These are phyloP conservation scores for Pichia sporocuriosa DNA, from an alignment of 805 yeast species.

Conservation along the genomic window DNA sequence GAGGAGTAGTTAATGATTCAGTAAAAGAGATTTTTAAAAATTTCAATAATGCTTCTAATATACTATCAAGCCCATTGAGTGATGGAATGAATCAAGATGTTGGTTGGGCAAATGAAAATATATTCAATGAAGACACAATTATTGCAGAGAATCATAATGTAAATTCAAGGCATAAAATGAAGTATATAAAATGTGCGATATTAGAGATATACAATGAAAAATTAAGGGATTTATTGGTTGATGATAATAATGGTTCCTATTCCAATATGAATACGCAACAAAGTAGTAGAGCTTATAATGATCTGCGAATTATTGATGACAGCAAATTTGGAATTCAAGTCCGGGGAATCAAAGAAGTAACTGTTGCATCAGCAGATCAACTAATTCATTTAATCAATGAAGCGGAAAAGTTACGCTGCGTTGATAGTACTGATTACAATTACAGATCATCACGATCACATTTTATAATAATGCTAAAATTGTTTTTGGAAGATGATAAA, in stretches of 20 bases:
- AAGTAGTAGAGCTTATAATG: constrained; percentile 30
- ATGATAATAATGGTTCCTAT: constrained; percentile 18
- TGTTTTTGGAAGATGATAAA: constrained; percentile 32
- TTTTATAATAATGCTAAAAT: constrained; percentile 69
- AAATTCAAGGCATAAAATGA: constrained; percentile 9
- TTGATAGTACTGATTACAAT: constrained; percentile 87
- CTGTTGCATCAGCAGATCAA: constrained; percentile 51
- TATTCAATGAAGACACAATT: constrained; percentile 18
- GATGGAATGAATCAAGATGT: constrained; percentile 10
- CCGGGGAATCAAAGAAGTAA: constrained; percentile 61
- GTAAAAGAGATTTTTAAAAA: constrained; percentile 52
- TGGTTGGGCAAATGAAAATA: constrained; percentile 13
- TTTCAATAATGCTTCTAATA: constrained; percentile 14
- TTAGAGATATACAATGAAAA: constrained; percentile 85
- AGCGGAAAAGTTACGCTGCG: constrained; percentile 72
- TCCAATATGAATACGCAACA: background rate
- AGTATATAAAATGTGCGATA: constrained; percentile 58
- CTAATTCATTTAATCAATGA: constrained; percentile 49
- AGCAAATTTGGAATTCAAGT: constrained; percentile 64
- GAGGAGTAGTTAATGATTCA: constrained; percentile 69
- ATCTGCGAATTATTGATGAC: constrained; percentile 75
- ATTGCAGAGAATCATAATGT: background rate
- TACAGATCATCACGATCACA: constrained; percentile 86
- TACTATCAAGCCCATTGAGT: constrained; percentile 1
- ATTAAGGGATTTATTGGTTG: constrained; percentile 64